Evolutionary conservation across 2,329 filamentous ascomycete genomes (phyloP).

Genomic region (Exophiala phaeomuriformis): DNA sequence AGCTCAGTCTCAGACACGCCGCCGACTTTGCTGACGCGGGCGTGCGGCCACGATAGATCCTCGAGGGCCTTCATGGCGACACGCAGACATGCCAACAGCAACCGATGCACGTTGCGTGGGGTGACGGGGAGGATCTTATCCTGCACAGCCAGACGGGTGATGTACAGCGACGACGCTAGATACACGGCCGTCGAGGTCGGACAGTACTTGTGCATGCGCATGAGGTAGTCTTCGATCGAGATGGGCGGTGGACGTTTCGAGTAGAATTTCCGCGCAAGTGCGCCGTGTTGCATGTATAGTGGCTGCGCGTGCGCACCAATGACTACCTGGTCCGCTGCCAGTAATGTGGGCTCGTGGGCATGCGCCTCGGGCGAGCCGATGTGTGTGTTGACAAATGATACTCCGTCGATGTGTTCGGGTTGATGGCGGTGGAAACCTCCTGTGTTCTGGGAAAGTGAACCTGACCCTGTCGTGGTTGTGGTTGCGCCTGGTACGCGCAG

Average conservation of each 20-base stretch:
- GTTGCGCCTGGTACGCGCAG: constrained; percentile 31
- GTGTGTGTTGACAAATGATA: constrained; percentile 31
- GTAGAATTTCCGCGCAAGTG: constrained; percentile 88
- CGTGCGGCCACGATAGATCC: constrained; percentile 79
- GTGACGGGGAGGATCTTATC: constrained; percentile 76
- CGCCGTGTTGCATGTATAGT: constrained; percentile 68
- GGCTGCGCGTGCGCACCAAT: constrained; percentile 62
- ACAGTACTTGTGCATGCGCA: constrained; percentile 81
- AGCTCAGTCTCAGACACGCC: constrained; percentile 78
- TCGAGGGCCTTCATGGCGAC: constrained; percentile 95
- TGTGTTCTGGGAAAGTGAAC: constrained; percentile 24
- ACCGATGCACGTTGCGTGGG: constrained; percentile 72
- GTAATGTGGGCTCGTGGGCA: constrained; percentile 40
- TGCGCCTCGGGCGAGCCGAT: constrained; percentile 47
- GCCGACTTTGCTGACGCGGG: constrained; percentile 75
- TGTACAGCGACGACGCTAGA: constrained; percentile 80
- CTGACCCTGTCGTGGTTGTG: constrained; percentile 31
- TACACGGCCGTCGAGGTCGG: constrained; percentile 92
- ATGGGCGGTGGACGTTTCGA: constrained; percentile 81
- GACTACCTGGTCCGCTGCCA: constrained; percentile 36
- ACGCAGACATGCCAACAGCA: constrained; percentile 73
- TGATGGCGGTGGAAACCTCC: not conserved
- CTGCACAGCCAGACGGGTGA: constrained; percentile 70
- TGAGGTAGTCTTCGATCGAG: constrained; percentile 72
- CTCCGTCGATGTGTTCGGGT: constrained; percentile 36